phyloP scores from a whole-genome alignment of 148 eudicot genomes.

The Silene latifolia region DNA sequence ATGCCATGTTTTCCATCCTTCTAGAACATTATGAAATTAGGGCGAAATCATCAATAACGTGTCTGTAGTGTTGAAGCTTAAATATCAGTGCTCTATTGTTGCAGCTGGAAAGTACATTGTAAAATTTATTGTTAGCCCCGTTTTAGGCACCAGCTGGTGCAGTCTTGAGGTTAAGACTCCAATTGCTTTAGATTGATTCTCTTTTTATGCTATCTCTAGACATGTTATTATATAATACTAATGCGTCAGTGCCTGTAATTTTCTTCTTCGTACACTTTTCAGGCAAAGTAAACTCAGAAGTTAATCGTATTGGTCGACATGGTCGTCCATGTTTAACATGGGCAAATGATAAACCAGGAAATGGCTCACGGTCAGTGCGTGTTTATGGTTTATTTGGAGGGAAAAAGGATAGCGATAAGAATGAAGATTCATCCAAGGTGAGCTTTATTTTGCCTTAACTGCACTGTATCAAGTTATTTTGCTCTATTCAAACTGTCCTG shows the following conservation, averaged over 20 bases:
- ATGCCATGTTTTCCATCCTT: too few species aligned
- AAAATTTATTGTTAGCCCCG: not conserved
- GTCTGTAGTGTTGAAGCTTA: too few species aligned
- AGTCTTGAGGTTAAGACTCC: not conserved
- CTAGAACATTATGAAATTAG: too few species aligned
- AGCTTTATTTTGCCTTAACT: constrained; percentile 9
- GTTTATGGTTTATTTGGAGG: constrained; percentile 71
- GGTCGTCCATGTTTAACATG: constrained; percentile 28
- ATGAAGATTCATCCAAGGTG: constrained; percentile 64
- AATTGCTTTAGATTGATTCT: not conserved
- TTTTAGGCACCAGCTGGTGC: not conserved
- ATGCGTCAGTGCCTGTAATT: not conserved
- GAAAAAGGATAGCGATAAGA: constrained; percentile 58
- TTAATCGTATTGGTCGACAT: constrained; percentile 23
- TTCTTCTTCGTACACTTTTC: constrained; percentile 7
- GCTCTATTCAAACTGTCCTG: not conserved
- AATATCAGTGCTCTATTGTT: too few species aligned
- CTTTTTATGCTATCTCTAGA: not conserved
- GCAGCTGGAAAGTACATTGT: too few species aligned
- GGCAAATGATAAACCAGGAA: constrained; percentile 26
- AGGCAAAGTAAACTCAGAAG: constrained; percentile 31
- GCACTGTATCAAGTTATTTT: not conserved
- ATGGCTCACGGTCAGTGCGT: constrained; percentile 31
- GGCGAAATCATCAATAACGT: too few species aligned
- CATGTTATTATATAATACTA: not conserved